These are phyloP conservation scores for Fusarium paranaense DNA, from an alignment of 2,329 filamentous ascomycete genomes.

Conservation along the genomic window DNA sequence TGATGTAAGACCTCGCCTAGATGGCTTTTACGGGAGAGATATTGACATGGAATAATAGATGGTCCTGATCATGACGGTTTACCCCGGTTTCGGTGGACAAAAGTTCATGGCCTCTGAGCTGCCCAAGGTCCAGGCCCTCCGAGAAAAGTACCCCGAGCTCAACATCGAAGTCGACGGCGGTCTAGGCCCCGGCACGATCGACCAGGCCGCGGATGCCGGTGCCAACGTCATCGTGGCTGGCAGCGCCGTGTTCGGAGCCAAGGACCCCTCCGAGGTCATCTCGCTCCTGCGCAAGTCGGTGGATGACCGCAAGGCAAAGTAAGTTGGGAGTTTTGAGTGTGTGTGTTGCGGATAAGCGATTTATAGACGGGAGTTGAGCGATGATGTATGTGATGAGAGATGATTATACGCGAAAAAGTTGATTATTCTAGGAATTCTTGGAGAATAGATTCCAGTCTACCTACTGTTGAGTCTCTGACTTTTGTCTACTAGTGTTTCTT, in stretches of 20 bases:
- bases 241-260: slow-evolving; percentile 93
- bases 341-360: neutral
- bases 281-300: slow-evolving; percentile 83
- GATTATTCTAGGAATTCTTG: neutral
- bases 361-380: slow-evolving; percentile 35
- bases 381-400: slow-evolving; percentile 34
- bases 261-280: slow-evolving; percentile 90
- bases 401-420: slow-evolving; percentile 12
- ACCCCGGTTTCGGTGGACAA: slow-evolving; percentile 97
- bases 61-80: slow-evolving; percentile 98
- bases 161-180: slow-evolving; percentile 99
- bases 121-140: slow-evolving; percentile 89
- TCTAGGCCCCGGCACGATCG: slow-evolving; percentile 87
- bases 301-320: slow-evolving; percentile 63
- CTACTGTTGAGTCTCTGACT: slow-evolving; percentile 20
- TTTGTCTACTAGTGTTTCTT: slow-evolving; percentile 1
- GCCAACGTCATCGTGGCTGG: slow-evolving; percentile 98
- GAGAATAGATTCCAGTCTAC: neutral
- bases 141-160: slow-evolving; percentile 86
- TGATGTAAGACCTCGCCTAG: slow-evolving; percentile 74
- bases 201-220: slow-evolving; percentile 92
- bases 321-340: slow-evolving; percentile 48
- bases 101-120: slow-evolving; percentile 98
- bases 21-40: neutral
- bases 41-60: slow-evolving; percentile 69